Base-by-base conservation (phyloP, 805 yeast genomes). In the Wickerhamomyces xylosicus region DNA sequence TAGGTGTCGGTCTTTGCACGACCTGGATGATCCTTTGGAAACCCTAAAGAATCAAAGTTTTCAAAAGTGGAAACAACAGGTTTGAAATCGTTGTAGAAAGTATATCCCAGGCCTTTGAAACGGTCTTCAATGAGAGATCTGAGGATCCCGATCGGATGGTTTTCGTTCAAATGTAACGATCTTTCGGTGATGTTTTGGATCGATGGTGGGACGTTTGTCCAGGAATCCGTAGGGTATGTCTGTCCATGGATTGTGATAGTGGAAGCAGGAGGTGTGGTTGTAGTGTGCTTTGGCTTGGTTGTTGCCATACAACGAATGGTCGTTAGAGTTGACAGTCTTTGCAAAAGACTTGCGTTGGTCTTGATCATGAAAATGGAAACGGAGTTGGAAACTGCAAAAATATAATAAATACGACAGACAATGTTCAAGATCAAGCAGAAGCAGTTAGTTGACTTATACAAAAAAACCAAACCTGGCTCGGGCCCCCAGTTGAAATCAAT, bases 21-120 rank as follows among this genome's bases (percentile, higher is more conserved):
- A 3, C 98, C 97, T 0, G 95, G 95, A 57, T 92, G 98, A 53
- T 89, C 95, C 28, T 58, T 52, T 2, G 97, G 95, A 58, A 92
- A 90, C 1, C 95, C 97, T 29, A 92, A 68, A 2, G 82, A 84
- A 57, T 92, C 98, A 54, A 92, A 92, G 57, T 92, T 92, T 53
- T 90, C 85, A 52, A 66, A 73, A 2, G 76, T 81, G 3, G 89
- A 69, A 1, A 92, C 98, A 1, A 75, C 83, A 0, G 98, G 96
- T 43, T 71, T 67, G 61, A 87, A 85, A 41, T 84, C 72, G 54
- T 81, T 84, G 61, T 79, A 86, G 48, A 78, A 77, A 0, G 95
- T 81, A 55, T 79, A 78, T 2, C 87, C 95, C 35, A 80, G 59
- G 0, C 72, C 73, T 16, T 66, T 49, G 55, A 92, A 76, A 43